Evolutionary conservation across 1,139 yeast species (phyloP).

Genomic region (Geotrichum australiense): DNA sequence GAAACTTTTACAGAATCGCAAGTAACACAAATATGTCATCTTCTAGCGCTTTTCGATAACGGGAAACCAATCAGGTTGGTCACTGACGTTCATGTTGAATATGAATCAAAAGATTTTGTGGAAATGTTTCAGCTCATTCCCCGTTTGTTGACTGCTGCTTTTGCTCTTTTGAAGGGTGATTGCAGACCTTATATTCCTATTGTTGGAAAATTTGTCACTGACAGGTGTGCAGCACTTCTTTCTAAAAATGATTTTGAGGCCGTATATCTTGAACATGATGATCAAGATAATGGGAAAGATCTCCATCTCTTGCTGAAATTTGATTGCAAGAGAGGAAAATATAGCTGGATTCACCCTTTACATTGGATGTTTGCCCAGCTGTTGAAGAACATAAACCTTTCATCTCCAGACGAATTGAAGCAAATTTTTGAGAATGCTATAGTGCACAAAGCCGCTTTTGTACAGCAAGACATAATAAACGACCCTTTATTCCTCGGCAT

Average conservation of each 20-base stretch:
- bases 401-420: no score
- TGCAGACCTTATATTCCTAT: not conserved
- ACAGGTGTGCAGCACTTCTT: no score
- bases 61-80: slow-evolving; percentile 69
- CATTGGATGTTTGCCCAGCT: not conserved
- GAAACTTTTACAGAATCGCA: slow-evolving; percentile 16
- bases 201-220: no score
- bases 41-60: slow-evolving; percentile 69
- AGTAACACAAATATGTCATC: slow-evolving; percentile 50
- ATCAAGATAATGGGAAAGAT: no score
- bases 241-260: no score
- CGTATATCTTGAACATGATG: no score
- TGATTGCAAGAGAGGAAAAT: not conserved
- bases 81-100: slow-evolving; percentile 74
- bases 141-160: slow-evolving; percentile 33
- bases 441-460: no score
- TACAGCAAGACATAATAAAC: no score
- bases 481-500: no score
- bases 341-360: slow-evolving; percentile 5
- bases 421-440: no score
- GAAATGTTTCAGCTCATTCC: slow-evolving; percentile 70
- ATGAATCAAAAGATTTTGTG: slow-evolving; percentile 80
- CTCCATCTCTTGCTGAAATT: not conserved
- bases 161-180: not conserved
- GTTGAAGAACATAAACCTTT: not conserved